phyloP scores from a whole-genome alignment of 345 rosid genomes.

The Aquilaria malaccensis region DNA sequence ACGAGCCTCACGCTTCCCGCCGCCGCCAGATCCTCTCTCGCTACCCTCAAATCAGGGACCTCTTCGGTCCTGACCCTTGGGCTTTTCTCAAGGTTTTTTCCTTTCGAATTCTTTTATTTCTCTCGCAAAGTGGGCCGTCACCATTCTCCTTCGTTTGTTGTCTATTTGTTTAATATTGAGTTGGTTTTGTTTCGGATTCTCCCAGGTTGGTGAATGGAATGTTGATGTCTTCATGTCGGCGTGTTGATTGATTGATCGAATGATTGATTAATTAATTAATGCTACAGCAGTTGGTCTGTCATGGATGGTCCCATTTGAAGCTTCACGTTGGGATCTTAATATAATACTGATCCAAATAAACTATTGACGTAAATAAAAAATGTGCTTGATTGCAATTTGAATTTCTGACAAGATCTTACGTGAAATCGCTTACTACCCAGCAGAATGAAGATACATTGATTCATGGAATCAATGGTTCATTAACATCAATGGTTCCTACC shows the following conservation, averaged over 20 bases:
- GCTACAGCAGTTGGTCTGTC: neutral
- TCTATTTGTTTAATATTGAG: neutral
- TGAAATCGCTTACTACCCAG: no score
- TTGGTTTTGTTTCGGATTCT: neutral
- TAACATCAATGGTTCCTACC: no score
- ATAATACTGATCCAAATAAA: no score
- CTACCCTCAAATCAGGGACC: conserved; percentile 74
- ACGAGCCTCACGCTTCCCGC: conserved; percentile 83
- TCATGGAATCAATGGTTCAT: no score
- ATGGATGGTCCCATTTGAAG: conserved; percentile 1
- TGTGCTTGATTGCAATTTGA: no score
- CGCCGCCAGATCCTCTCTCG: conserved; percentile 80
- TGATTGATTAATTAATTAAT: no score
- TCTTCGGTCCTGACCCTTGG: conserved; percentile 83
- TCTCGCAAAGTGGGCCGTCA: no score
- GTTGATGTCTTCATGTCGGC: neutral
- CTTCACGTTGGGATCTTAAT: no score
- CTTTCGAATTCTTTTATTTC: neutral
- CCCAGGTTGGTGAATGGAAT: neutral
- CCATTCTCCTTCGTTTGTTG: neutral
- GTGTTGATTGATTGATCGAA: neutral
- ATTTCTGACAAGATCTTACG: no score
- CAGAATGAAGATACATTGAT: no score
- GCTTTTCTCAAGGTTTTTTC: conserved; percentile 57
- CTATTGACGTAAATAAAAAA: no score